Conservation (phyloP, 306 rosid species). For the Senna siamea region DNA sequence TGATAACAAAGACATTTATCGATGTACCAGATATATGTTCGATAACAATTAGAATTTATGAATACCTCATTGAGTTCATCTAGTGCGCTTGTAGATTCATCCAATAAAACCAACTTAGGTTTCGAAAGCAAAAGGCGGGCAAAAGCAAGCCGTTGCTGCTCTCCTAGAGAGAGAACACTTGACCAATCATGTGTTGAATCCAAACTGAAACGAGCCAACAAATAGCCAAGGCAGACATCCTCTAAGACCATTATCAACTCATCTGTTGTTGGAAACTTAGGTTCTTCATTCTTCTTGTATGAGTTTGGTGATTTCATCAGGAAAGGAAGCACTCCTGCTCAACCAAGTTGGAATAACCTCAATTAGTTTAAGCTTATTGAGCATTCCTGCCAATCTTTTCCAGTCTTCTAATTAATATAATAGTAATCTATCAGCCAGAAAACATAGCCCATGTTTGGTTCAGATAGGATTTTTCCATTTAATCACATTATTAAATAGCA, state of each 20-base stretch:
- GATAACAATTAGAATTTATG: constrained; percentile 24
- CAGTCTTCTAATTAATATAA: neutral
- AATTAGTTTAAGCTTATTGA: constrained; percentile 21
- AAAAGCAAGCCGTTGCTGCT: constrained; percentile 96
- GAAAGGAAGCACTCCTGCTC: constrained; percentile 74
- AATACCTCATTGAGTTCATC: constrained; percentile 93
- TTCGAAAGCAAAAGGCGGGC: constrained; percentile 87
- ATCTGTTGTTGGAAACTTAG: constrained; percentile 63
- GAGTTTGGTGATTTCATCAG: constrained; percentile 51
- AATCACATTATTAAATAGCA: constrained; percentile 6
- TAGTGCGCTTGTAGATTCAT: constrained; percentile 94
- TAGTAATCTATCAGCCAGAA: neutral
- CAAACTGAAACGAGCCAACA: constrained; percentile 74
- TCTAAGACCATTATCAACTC: constrained; percentile 74
- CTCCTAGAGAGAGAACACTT: constrained; percentile 94
- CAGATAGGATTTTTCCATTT: constrained; percentile 1
- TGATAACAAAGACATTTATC: constrained; percentile 7
- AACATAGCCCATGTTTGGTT: neutral
- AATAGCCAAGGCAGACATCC: constrained; percentile 78
- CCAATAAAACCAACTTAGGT: constrained; percentile 79
- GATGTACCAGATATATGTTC: neutral
- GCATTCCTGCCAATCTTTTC: constrained; percentile 1
- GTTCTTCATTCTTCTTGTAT: constrained; percentile 43
- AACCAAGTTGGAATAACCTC: constrained; percentile 35
- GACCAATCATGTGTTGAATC: constrained; percentile 89